Evolutionary conservation across 371 early-diverging fungal species (phyloP), one percentile per base, ranked within the genome.

Genomic region (Apophysomyces elegans): DNA sequence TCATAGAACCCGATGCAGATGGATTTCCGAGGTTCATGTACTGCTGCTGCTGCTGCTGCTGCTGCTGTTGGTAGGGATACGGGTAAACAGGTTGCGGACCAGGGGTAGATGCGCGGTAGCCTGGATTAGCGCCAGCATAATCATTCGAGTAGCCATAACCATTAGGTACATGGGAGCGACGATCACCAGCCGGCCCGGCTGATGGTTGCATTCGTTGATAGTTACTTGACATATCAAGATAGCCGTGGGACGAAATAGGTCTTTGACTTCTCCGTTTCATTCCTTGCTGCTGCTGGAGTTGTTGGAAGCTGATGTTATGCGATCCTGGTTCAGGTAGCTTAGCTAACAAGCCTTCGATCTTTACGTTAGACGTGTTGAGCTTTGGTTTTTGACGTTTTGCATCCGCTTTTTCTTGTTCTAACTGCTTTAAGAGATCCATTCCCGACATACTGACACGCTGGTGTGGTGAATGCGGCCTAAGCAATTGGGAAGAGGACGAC

Each of bases 271-370:
- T 61, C 16, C 58, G 57, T 16, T 56, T 47, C 39, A 44, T 43
- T 64, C 64, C 44, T 38, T 71, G 61, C 26, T 72, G 69, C 26
- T 72, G 69, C 9, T 78, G 69, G 38, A 79, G 63, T 44, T 76
- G 76, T 38, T 83, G 83, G 56, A 83, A 83, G 47, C 74, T 79
- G 26, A 78, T 72, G 41, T 70, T 82, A 37, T 78, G 78, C 13
- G 80, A 67, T 2, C 83, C 83, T 1, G 80, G 73, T 56, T 79
- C 76, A 37, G 83, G 83, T 43, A 82, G 44, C 56, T 69, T 73
- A 47, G 77, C 77, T 32, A 82, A 61, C 9, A 82, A 61, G 7
- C 83, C 83, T 67, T 82, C 78, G 38, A 82, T 79, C 39, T 75
- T 79, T 7, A 74, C 76, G 44, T 81, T 67, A 26, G 77, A 75